Base-by-base conservation (phyloP, 306 rosid species). In the Trichosanthes truncata region DNA sequence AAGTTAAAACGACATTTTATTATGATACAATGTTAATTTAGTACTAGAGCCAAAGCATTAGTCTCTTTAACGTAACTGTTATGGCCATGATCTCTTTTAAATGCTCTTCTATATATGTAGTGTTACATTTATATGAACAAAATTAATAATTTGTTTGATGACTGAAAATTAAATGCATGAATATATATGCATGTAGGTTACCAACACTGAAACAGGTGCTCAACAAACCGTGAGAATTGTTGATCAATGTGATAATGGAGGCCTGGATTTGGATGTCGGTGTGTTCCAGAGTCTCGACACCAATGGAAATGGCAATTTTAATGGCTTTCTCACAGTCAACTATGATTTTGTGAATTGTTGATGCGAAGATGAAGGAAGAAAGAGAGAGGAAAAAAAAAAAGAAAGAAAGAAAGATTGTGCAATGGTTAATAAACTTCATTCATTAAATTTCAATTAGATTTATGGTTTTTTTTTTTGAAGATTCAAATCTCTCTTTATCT, bases 181-280 rank as follows among this genome's bases (percentile, higher is more conserved):
- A 3, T 3, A 5, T 65, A 46, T n/a, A n/a, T n/a, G n/a, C n/a
- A n/a, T n/a, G n/a, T 74, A 90, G 96, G 97, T 93, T 80, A 93
- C 92, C 0, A 91, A 86, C 36, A 79, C 80, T 86, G 72, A 79
- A 40, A 89, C 92, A 2, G 81, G 86, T 5, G 73, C 74, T n/a
- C 52, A 66, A 41, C 60, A 17, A 31, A 91, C 81, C 4, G 92
- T 85, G 74, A 88, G 92, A 66, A 91, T 89, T 3, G 89, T 87
- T 4, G 97, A 91, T 41, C 88, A 89, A 79, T 88, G 92, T 48
- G 46, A 59, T 26, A 86, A 87, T 31, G 91, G 88, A 69, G 93
- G 93, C 0, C 36, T 89, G 4, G 93, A 91, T 23, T 81, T 89
- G 87, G 93, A 91, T 12, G 81, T 80, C 1, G 85, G 84, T 14